Conservation (phyloP, 805 yeast species). For the Yamadazyma sp. region DNA sequence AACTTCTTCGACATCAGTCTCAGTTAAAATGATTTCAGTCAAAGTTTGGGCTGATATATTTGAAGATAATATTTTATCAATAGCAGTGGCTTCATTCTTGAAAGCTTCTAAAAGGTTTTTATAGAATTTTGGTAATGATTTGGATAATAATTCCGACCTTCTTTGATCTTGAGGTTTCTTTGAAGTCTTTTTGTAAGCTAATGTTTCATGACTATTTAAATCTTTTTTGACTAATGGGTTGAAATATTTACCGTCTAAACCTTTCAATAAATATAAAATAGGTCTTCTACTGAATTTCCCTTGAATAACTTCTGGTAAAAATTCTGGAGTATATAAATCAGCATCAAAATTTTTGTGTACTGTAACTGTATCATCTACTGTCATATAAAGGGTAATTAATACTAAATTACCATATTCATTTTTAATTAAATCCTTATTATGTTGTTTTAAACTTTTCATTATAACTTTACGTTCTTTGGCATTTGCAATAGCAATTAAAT, state of each 20-base stretch:
- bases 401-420: slow-evolving; percentile 88
- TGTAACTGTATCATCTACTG: slow-evolving; percentile 91
- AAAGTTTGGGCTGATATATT: slow-evolving; percentile 83
- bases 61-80: slow-evolving; percentile 54
- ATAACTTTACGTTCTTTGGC: slow-evolving; percentile 90
- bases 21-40: slow-evolving; percentile 61
- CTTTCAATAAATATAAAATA: slow-evolving; percentile 73
- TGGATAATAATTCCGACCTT: slow-evolving; percentile 62
- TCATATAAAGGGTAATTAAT: slow-evolving; percentile 70
- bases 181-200: slow-evolving; percentile 61
- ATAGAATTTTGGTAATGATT: slow-evolving; percentile 65
- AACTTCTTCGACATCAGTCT: slow-evolving; percentile 34
- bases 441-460: slow-evolving; percentile 69
- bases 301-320: slow-evolving; percentile 52
- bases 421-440: slow-evolving; percentile 69
- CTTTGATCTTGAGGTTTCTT: slow-evolving; percentile 82
- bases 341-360: slow-evolving; percentile 67
- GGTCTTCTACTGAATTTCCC: slow-evolving; percentile 89
- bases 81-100: slow-evolving; percentile 28
- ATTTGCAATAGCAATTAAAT: slow-evolving; percentile 72
- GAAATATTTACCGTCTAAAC: slow-evolving; percentile 79
- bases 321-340: slow-evolving; percentile 49
- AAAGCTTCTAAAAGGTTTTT: slow-evolving; percentile 40
- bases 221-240: slow-evolving; percentile 64
- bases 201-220: slow-evolving; percentile 55